These are phyloP conservation scores for Candida sanyaensis DNA, from an alignment of 1,139 yeast species.

Conservation along the genomic window DNA sequence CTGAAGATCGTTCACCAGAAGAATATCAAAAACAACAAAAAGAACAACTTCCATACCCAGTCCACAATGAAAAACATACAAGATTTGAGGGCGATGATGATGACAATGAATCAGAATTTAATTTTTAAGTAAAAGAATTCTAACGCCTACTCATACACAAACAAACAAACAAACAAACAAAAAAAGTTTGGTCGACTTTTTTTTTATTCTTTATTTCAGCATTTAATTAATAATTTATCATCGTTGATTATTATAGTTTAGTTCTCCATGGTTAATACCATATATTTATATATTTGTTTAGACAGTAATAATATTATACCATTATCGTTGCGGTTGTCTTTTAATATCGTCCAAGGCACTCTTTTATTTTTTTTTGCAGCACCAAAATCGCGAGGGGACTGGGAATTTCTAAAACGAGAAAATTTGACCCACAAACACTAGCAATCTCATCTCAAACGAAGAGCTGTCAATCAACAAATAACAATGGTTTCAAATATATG, in stretches of 20 bases:
- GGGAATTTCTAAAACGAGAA: not conserved
- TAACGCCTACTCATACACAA: not conserved
- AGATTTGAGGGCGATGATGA: conserved; percentile 7
- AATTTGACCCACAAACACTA: not conserved
- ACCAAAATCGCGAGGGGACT: not conserved
- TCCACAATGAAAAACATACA: conserved; percentile 7
- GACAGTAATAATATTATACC: not conserved
- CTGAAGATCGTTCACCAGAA: conserved; percentile 15
- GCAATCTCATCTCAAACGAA: conserved; percentile 1
- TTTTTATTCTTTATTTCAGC: not conserved
- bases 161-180: too few species aligned
- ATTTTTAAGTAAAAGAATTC: conserved; percentile 13
- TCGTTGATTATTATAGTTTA: not conserved
- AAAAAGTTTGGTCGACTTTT: not conserved
- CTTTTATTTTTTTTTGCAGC: not conserved
- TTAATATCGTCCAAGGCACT: not conserved
- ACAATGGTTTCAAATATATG: conserved; percentile 69
- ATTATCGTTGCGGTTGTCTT: not conserved
- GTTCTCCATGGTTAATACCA: not conserved
- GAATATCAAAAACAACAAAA: conserved; percentile 12
- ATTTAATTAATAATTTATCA: not conserved
- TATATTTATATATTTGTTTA: not conserved
- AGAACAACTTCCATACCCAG: conserved; percentile 17
- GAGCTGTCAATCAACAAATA: not conserved
- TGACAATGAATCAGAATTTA: conserved; percentile 21